Evolutionary conservation across 345 rosid species (phyloP), one percentile per base, ranked within the genome.

Genomic region (Populus tremula): DNA sequence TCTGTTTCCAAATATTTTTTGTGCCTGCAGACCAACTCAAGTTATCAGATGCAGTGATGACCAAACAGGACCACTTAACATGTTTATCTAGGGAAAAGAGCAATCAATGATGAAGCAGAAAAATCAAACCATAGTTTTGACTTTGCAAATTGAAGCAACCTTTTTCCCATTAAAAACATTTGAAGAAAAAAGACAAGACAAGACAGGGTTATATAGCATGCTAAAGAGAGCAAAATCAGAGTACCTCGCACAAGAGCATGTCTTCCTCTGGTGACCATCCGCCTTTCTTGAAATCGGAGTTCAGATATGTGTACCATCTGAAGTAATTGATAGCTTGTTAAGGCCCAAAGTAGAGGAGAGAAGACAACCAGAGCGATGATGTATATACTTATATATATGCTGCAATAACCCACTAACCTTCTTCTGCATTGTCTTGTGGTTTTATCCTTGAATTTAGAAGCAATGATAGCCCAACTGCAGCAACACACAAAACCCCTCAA

Each of bases 181-280:
- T 31, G 31, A 20, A 17, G 41, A 70, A 50, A 27, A 27, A 0
- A 29, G 49, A n/a, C 21, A 23, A 8, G 12, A 36, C 64, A 10
- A 12, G 4, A 38, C 36, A 54, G 18, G 8, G 5, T 69, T 33
- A 33, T 38, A 8, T 39, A 29, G 12, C 27, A 12, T 10, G 21
- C 31, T 13, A 69, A 33, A 74, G 67, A 71, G 33, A 72, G 33
- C 74, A 45, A 31, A 53, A 67, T 23, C 75, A 75, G 29, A 69
- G 69, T 79, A 93, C 99, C 99, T 96, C 97, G 73, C 99, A 96
- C 73, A 96, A 84, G 13, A 96, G 94, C 83, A 91, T 80, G 78
- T 96, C 99, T 89, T 93, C 99, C 80, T 96, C 98, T 12, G 97
- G 97, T 65, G 98, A 90, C 99, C 99, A 96, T 65, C 98, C 99